Conservation (phyloP, 768 basidiomycete genomes). For the Hirschioporus abietinus region DNA sequence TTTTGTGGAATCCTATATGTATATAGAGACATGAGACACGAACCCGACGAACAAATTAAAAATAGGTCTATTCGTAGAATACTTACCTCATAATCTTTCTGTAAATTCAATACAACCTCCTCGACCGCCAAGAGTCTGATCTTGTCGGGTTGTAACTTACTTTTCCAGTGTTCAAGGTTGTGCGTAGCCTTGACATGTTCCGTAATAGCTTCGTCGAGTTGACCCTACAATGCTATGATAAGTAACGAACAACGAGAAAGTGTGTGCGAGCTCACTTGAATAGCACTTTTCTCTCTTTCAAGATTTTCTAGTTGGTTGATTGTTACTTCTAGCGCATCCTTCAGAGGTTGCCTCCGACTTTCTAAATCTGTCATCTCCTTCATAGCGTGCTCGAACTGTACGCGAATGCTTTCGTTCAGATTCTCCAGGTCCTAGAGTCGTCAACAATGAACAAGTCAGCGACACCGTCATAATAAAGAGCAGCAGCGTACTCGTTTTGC, state of each 20-base stretch:
- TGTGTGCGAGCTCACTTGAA: conserved; percentile 19
- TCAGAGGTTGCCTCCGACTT: conserved; percentile 35
- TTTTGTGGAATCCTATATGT: conserved; percentile 51
- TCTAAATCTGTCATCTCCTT: conserved; percentile 44
- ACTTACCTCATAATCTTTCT: conserved; percentile 63
- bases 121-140: conserved; percentile 40
- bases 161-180: conserved; percentile 39
- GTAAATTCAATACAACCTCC: conserved; percentile 42
- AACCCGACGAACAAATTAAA: too few relatives aligned
- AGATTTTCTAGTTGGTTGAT: neutral
- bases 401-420: conserved; percentile 42
- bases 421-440: conserved; percentile 45
- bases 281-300: conserved; percentile 29
- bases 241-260: neutral
- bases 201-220: conserved; percentile 42
- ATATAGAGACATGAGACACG: neutral
- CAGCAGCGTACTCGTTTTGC: conserved; percentile 43
- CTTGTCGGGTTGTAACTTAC: conserved; percentile 49
- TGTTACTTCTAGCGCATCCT: conserved; percentile 13
- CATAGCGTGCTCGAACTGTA: conserved; percentile 45
- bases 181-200: conserved; percentile 48
- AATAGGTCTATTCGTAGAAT: too few relatives aligned
- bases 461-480: neutral
- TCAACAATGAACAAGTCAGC: neutral
- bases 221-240: conserved; percentile 22